Conservation (phyloP, 2,329 filamentous ascomycete genomes). For the Dactylellina haptotyla region DNA sequence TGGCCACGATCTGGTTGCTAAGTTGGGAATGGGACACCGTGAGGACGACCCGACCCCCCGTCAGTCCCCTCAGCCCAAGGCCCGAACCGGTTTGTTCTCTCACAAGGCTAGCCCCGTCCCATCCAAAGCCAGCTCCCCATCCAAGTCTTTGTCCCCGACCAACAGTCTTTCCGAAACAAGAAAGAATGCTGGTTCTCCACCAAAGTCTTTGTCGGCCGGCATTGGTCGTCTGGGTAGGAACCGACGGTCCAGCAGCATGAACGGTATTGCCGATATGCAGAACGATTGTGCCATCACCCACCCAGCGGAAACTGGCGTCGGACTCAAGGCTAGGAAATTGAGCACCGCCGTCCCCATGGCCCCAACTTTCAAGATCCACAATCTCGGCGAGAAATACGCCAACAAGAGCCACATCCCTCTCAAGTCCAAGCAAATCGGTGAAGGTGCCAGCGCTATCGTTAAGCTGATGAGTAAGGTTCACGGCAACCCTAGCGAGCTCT, state of each 20-base stretch:
- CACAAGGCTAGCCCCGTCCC: constrained; percentile 57
- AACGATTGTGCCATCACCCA: constrained; percentile 62
- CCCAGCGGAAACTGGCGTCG: constrained; percentile 75
- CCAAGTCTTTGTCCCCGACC: constrained; percentile 66
- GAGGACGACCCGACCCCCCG: constrained; percentile 60
- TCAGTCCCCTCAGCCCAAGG: constrained; percentile 56
- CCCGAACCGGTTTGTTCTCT: constrained; percentile 61
- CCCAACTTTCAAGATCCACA: constrained; percentile 70
- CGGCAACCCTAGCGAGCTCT: constrained; percentile 72
- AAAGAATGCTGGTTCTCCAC: constrained; percentile 54
- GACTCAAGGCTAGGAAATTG: constrained; percentile 80
- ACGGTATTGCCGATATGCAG: constrained; percentile 58
- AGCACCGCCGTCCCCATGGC: constrained; percentile 74
- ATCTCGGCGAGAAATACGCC: constrained; percentile 75
- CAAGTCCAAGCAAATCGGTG: constrained; percentile 74
- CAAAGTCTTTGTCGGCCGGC: constrained; percentile 54
- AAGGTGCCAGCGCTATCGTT: constrained; percentile 84
- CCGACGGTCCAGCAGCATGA: constrained; percentile 66
- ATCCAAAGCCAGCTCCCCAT: constrained; percentile 61
- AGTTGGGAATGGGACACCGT: constrained; percentile 60
- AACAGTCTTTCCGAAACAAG: constrained; percentile 63
- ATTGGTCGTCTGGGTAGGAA: constrained; percentile 59
- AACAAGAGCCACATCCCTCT: constrained; percentile 67
- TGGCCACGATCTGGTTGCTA: constrained; percentile 32
- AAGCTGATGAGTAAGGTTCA: constrained; percentile 78